Conservation (phyloP, 306 rosid genomes). For the Rubus idaeus region DNA sequence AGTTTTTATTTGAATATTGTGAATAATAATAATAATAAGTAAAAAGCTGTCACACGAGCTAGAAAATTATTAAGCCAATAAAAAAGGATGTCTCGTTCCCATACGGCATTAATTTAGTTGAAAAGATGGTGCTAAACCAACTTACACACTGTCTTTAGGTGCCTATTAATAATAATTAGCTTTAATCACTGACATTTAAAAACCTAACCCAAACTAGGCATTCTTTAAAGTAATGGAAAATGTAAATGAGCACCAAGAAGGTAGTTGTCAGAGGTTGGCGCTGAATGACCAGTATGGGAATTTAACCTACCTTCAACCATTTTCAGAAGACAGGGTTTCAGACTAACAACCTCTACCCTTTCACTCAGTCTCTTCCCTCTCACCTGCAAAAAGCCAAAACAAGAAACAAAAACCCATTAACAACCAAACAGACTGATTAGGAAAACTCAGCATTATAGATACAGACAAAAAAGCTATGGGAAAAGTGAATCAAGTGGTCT, state of each 20-base stretch:
- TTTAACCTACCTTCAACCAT: slow-evolving; percentile 93
- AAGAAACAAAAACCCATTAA: background rate
- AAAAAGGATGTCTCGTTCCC: background rate
- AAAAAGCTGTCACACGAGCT: too few relatives aligned
- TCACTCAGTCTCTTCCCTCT: slow-evolving; percentile 76
- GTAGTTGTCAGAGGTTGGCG: slow-evolving; percentile 23
- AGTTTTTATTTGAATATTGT: background rate
- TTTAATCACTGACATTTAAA: background rate
- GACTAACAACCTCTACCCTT: slow-evolving; percentile 57
- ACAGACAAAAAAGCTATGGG: background rate
- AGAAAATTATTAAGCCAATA: background rate
- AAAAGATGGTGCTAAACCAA: background rate
- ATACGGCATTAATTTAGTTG: background rate
- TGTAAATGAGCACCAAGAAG: background rate
- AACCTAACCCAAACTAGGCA: background rate
- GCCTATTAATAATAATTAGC: background rate
- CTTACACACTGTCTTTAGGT: background rate
- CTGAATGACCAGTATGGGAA: slow-evolving; percentile 14
- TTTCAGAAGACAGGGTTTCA: slow-evolving; percentile 79
- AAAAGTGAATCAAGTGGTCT: background rate
- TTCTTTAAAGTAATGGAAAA: background rate
- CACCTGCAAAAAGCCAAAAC: slow-evolving; percentile 42
- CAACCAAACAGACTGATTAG: background rate
- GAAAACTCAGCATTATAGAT: background rate
- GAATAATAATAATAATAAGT: background rate